Conservation (phyloP, 1,284 basidiomycete genomes). For the Fereydounia khargensis region DNA sequence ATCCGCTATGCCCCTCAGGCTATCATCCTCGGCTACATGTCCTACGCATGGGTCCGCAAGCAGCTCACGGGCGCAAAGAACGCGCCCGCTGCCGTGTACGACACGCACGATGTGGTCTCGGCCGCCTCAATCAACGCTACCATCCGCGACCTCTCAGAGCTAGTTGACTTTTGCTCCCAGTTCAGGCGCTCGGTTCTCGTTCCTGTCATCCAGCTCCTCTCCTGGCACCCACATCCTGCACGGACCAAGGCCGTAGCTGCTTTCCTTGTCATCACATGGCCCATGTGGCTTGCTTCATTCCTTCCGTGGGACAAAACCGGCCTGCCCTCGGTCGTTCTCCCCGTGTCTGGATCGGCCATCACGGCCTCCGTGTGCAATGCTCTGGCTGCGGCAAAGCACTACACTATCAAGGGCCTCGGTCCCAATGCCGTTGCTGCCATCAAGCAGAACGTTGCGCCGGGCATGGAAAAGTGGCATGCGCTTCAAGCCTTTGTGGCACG, state of each 20-base stretch:
- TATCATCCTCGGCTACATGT: slow-evolving; percentile 34
- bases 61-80: slow-evolving; percentile 27
- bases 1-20: slow-evolving; percentile 51
- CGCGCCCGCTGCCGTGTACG: slow-evolving; percentile 4
- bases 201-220: slow-evolving; percentile 33
- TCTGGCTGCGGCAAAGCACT: slow-evolving; percentile 1
- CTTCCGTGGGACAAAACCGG: slow-evolving; percentile 27
- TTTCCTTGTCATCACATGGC: slow-evolving; percentile 51
- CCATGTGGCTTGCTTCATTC: slow-evolving; percentile 48
- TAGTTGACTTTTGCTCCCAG: slow-evolving; percentile 48
- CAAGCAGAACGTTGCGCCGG: slow-evolving; percentile 9
- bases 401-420: slow-evolving; percentile 11
- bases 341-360: slow-evolving; percentile 19
- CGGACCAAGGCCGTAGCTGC: slow-evolving; percentile 32
- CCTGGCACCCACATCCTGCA: slow-evolving; percentile 34
- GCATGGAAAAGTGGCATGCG: slow-evolving; percentile 7
- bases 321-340: slow-evolving; percentile 24
- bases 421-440: slow-evolving; percentile 5
- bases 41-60: slow-evolving; percentile 26
- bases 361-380: background rate
- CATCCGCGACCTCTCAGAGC: slow-evolving; percentile 43
- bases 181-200: slow-evolving; percentile 25
- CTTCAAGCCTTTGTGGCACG: slow-evolving; percentile 5
- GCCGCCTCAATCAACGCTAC: slow-evolving; percentile 35
- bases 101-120: slow-evolving; percentile 20